A percentile compares a stretch with the other conserved stretches of the same genome.
These are phyloP conservation scores for Aspergillus unguis DNA, from an alignment of 2,329 filamentous ascomycete genomes.

Conservation along the genomic window DNA sequence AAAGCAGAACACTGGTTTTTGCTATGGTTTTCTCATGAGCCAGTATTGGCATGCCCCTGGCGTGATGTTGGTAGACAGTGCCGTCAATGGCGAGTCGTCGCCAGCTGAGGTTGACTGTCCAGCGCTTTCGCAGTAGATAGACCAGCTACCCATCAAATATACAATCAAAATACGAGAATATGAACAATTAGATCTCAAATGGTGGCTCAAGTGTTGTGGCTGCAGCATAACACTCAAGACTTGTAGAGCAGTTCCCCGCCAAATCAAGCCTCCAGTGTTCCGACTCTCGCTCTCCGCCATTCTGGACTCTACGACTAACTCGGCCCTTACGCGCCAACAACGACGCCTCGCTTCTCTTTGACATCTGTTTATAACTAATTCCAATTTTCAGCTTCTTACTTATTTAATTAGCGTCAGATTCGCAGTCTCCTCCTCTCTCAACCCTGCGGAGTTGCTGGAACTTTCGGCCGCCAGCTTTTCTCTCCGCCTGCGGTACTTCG, in stretches of 20 bases:
- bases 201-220: background rate
- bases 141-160: slow-evolving; percentile 31
- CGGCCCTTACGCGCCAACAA: slow-evolving; percentile 3
- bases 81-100: slow-evolving; percentile 3
- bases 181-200: background rate
- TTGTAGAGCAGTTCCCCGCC: too few relatives aligned
- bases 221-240: background rate
- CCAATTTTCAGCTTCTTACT: background rate
- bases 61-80: slow-evolving; percentile 6
- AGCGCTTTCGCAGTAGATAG: slow-evolving; percentile 35
- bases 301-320: slow-evolving; percentile 3
- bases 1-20: slow-evolving; percentile 27
- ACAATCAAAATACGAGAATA: slow-evolving; percentile 22
- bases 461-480: slow-evolving; percentile 13
- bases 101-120: slow-evolving; percentile 19
- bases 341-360: background rate
- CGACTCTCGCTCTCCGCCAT: slow-evolving; percentile 4
- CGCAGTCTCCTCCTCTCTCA: background rate
- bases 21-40: slow-evolving; percentile 17
- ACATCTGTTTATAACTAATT: background rate
- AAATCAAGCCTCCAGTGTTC: slow-evolving; percentile 1
- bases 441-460: slow-evolving; percentile 1
- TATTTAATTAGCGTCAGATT: background rate
- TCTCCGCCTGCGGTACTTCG: slow-evolving; percentile 15
- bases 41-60: slow-evolving; percentile 7